These are phyloP conservation scores for Phlebopus sp. DNA, from an alignment of 1,284 basidiomycete genomes.

Conservation along the genomic window DNA sequence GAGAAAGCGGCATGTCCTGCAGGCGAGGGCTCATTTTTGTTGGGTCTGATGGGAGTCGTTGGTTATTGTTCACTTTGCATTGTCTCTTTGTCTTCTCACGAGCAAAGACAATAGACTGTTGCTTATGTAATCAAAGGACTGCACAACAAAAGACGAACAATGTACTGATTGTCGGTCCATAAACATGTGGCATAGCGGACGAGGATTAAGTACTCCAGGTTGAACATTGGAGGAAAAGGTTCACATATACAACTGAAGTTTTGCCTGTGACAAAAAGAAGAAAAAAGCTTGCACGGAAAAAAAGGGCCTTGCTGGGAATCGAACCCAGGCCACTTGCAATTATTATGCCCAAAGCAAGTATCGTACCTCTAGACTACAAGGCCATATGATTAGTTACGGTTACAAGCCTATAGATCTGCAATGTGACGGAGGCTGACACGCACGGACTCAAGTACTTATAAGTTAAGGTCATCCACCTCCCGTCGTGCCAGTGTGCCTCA, in stretches of 20 bases:
- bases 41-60: constrained; percentile 12
- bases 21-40: constrained; percentile 21
- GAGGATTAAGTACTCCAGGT: too few species aligned
- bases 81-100: constrained; percentile 19
- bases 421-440: constrained; percentile 20
- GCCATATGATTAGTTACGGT: constrained; percentile 14
- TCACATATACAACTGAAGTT: too few species aligned
- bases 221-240: too few species aligned
- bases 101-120: constrained; percentile 23
- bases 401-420: too few species aligned
- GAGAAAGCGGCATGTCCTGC: constrained; percentile 1
- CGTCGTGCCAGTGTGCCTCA: neutral
- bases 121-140: constrained; percentile 23
- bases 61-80: constrained; percentile 2
- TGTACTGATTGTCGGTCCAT: too few species aligned
- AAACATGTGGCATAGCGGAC: too few species aligned
- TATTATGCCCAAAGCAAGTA: constrained; percentile 46
- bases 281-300: constrained; percentile 13
- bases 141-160: constrained; percentile 17
- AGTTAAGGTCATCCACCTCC: neutral
- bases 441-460: neutral
- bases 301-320: constrained; percentile 43
- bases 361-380: constrained; percentile 50
- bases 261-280: too few species aligned
- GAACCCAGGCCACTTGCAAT: constrained; percentile 51